These are phyloP conservation scores for Cotoneaster glaucophyllus DNA, from an alignment of 306 rosid genomes.

Conservation along the genomic window DNA sequence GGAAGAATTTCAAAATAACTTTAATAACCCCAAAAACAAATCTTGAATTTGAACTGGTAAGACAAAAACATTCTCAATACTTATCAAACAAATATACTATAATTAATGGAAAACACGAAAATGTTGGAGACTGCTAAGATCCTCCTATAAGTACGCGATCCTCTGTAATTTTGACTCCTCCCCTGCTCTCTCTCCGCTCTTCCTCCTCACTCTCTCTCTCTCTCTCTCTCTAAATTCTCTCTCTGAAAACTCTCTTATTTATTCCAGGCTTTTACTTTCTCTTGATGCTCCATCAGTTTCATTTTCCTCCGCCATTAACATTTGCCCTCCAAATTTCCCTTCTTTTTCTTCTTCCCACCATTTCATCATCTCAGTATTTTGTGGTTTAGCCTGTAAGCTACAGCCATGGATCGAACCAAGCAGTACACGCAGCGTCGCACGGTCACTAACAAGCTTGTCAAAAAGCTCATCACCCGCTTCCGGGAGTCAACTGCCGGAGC, in stretches of 20 bases:
- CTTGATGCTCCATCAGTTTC: background rate
- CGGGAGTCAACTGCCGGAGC: background rate
- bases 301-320: too few species aligned
- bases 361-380: background rate
- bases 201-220: background rate
- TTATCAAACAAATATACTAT: background rate
- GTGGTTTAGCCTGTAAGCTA: background rate
- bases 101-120: background rate
- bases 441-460: slow-evolving; percentile 25
- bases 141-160: slow-evolving; percentile 24
- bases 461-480: background rate
- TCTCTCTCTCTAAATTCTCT: background rate
- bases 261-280: background rate
- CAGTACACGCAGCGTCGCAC: slow-evolving; percentile 16
- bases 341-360: background rate
- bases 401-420: slow-evolving; percentile 8
- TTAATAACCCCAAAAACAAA: too few species aligned
- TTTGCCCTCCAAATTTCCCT: background rate
- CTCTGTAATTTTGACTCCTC: background rate
- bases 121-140: background rate
- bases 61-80: background rate
- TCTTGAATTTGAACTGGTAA: too few species aligned
- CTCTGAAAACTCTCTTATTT: background rate
- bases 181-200: background rate
- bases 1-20: background rate